Percentiles rank a stretch among this genome's conserved stretches.
These are phyloP conservation scores for Wilhelminamyces savonicus DNA, from an alignment of 805 yeast genomes.

Conservation along the genomic window DNA sequence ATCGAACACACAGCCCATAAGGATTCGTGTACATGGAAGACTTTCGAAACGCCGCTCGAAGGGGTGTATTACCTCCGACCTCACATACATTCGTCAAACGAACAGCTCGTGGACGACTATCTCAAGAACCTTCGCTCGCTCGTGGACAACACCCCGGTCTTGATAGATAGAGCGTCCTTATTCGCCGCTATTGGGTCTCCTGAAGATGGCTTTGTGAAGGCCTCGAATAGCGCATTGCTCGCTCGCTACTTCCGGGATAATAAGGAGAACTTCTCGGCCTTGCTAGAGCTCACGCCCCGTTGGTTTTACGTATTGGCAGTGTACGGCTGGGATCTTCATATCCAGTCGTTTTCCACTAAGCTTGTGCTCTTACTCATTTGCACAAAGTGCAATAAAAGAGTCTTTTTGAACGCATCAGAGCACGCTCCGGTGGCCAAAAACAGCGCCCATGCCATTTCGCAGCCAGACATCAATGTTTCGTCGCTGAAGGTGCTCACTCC, in stretches of 20 bases:
- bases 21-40: slow-evolving; percentile 30
- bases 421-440: slow-evolving; percentile 1
- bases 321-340: slow-evolving; percentile 31
- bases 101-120: slow-evolving; percentile 21
- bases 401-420: slow-evolving; percentile 16
- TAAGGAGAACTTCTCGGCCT: slow-evolving; percentile 25
- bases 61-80: slow-evolving; percentile 32
- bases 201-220: neutral
- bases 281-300: slow-evolving; percentile 18
- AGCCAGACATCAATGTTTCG: slow-evolving; percentile 11
- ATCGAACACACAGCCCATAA: slow-evolving; percentile 21
- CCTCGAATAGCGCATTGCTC: slow-evolving; percentile 27
- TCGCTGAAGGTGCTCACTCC: slow-evolving; percentile 23
- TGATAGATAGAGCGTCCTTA: slow-evolving; percentile 6
- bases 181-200: neutral
- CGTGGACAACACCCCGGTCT: slow-evolving; percentile 15
- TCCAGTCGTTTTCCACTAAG: slow-evolving; percentile 21
- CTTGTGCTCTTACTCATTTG: slow-evolving; percentile 28
- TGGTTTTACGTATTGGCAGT: slow-evolving; percentile 32
- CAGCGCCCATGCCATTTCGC: neutral
- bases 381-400: slow-evolving; percentile 29
- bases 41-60: slow-evolving; percentile 25
- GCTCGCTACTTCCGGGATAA: slow-evolving; percentile 23
- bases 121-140: slow-evolving; percentile 20
- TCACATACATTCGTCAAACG: slow-evolving; percentile 22